These are phyloP conservation scores for Flaveria floridana DNA, from an alignment of 140 eudicot species.

Conservation along the genomic window DNA sequence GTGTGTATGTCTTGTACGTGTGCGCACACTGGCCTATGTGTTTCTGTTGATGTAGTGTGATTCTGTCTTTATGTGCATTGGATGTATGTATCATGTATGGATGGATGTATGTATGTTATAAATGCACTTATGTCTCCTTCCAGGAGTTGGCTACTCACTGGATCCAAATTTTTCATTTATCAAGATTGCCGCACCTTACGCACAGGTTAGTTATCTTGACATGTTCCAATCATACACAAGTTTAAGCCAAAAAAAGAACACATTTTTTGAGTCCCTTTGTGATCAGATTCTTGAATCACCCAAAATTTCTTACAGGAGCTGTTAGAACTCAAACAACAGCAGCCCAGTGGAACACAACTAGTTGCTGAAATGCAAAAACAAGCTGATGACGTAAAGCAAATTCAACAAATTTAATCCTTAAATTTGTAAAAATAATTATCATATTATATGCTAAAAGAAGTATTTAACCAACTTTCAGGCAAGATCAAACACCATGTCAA, in stretches of 20 bases:
- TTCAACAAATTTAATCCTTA: constrained; percentile 15
- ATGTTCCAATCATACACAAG: neutral
- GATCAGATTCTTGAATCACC: neutral
- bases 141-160: constrained; percentile 79
- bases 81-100: constrained; percentile 1
- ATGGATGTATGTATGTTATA: neutral
- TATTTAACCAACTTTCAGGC: constrained; percentile 52
- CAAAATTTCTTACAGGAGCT: constrained; percentile 62
- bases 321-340: constrained; percentile 70
- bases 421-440: neutral
- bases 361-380: constrained; percentile 84
- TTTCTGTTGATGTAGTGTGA: neutral
- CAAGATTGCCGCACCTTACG: constrained; percentile 92
- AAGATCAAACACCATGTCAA: constrained; percentile 73
- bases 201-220: constrained; percentile 55
- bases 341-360: constrained; percentile 66
- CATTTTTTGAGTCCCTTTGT: constrained; percentile 4
- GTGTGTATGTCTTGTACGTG: neutral
- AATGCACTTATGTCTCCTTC: constrained; percentile 21
- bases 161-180: constrained; percentile 87
- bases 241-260: neutral
- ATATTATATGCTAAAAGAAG: constrained; percentile 4
- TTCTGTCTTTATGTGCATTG: neutral
- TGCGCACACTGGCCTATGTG: neutral
- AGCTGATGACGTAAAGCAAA: constrained; percentile 71